A percentile compares a stretch with the other conserved stretches of the same genome.
These are phyloP conservation scores for Carex pumila DNA, from an alignment of 176 grass and related monocot species.

Conservation along the genomic window DNA sequence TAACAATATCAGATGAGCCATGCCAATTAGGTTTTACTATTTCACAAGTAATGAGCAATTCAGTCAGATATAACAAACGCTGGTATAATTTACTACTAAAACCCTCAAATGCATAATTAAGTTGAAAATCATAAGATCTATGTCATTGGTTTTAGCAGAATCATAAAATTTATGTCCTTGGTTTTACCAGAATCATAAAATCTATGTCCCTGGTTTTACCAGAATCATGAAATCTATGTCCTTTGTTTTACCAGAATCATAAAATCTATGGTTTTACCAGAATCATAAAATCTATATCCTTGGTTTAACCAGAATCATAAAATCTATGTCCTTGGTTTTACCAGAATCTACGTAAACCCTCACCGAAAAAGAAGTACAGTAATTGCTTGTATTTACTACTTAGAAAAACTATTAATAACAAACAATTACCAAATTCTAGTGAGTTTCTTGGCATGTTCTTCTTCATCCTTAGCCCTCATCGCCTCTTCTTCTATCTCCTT, in stretches of 20 bases:
- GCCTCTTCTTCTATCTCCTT: slow-evolving; percentile 51
- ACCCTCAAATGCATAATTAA: slow-evolving; percentile 3
- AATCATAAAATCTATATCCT: too few relatives aligned
- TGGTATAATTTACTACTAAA: not conserved
- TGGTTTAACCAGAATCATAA: too few relatives aligned
- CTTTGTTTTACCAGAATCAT: not conserved
- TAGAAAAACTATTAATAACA: not conserved
- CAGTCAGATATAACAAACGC: not conserved
- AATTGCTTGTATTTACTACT: not conserved
- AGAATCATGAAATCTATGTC: not conserved
- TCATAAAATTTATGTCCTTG: too few relatives aligned
- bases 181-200: too few relatives aligned
- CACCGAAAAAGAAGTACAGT: not conserved
- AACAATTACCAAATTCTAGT: slow-evolving; percentile 53
- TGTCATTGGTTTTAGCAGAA: not conserved
- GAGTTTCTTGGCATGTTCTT: slow-evolving; percentile 51
- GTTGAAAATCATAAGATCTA: not conserved
- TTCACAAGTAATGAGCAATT: not conserved
- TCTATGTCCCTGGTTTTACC: not conserved
- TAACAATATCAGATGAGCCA: not conserved
- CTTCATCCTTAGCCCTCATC: slow-evolving; percentile 40
- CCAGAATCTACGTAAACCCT: too few relatives aligned
- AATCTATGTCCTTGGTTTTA: not conserved
- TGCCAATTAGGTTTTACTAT: not conserved
- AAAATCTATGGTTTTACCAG: not conserved